Base-by-base conservation (phyloP, 768 basidiomycete species). In the Paxillus ammoniavirescens region DNA sequence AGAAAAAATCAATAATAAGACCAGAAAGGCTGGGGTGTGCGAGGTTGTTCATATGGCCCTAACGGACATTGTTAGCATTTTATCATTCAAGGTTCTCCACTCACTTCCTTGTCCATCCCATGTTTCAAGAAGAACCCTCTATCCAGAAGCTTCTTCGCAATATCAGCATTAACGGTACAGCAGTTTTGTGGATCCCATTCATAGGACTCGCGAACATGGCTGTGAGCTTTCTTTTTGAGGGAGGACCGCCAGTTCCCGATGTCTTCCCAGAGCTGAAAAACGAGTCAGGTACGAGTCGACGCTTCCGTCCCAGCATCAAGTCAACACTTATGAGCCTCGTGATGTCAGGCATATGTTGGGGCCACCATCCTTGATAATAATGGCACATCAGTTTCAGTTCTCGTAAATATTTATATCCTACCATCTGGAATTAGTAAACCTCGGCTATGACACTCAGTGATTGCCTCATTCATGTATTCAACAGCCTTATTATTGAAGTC, bases 21-120 rank as follows among this genome's bases (percentile, higher is more conserved):
- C 54, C 44, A 2, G 30, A 8, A 15, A 56, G 52, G 5, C 23
- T 51, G 2, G 35, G 54, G 9, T 56, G 52, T 2, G 49, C 41
- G 2, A 59, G 42, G 23, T 55, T 59, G 38, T 59, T 59, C 1
- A 18, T 45, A 23, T 47, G 49, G 4, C 54, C 58, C 54, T 55
- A 40, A 30, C 8, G 28, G 28, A 30, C 2, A 30, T 30, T 30
- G 28, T 30, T 30, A 4, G 28, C 8, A 30, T 30, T 30, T 30
- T 30, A 30, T 30, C 8, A 5, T 30, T 30, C 28, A 30, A 30
- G 28, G 28, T 30, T 30, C 28, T 30, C 28, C 13, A 49, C 52
- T 47, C 17, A 50, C 30, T 14, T 55, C 14, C 7, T 46, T 28
- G 23, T 55, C 49, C 2, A 14, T 3, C 1, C 54, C 49, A 42